Evolutionary conservation across 305 asterid species (phyloP).

Genomic region (Fraxinus nigra): DNA sequence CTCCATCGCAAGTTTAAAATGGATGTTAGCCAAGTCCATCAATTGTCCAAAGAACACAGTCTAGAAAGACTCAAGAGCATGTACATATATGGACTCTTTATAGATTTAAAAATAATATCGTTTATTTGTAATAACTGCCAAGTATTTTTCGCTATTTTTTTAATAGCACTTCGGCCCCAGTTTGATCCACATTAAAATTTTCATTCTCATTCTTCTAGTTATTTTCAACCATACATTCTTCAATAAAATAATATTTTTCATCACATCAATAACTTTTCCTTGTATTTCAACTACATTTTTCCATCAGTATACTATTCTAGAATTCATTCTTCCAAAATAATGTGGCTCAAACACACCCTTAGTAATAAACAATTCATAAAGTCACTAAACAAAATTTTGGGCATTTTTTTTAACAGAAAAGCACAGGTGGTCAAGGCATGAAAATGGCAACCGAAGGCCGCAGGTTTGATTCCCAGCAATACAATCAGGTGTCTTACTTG

Average conservation of each 20-base stretch:
- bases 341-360: no score
- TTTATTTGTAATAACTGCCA: neutral
- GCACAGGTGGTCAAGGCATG: neutral
- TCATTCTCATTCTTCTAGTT: no score
- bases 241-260: no score
- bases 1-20: neutral
- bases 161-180: neutral
- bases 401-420: neutral
- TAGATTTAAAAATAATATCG: neutral
- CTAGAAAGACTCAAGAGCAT: slow-evolving; percentile 17
- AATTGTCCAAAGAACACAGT: slow-evolving; percentile 2
- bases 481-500: neutral
- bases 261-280: no score
- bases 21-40: slow-evolving; percentile 8
- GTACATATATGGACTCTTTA: slow-evolving; percentile 4
- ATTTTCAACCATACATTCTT: no score
- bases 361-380: neutral
- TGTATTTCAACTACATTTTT: no score
- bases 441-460: neutral
- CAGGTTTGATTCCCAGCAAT: neutral
- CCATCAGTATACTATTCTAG: no score
- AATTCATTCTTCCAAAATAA: no score
- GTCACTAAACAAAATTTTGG: neutral
- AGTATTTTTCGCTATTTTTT: neutral
- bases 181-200: no score